Conservation (phyloP, 768 basidiomycete species). For the Mycena galopus region DNA sequence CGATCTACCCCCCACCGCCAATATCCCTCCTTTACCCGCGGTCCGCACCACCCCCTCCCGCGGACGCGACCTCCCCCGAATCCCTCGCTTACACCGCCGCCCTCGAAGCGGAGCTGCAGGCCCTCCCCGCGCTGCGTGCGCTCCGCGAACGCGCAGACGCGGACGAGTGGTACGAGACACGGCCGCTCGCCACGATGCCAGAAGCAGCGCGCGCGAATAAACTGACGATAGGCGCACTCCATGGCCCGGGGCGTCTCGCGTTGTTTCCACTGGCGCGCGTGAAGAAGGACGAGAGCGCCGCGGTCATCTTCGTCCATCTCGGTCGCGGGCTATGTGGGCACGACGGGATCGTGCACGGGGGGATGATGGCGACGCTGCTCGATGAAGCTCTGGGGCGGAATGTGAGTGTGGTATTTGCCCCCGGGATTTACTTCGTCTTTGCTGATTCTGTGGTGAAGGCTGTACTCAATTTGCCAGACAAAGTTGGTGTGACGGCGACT, state of each 20-base stretch:
- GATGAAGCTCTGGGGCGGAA: conserved; percentile 89
- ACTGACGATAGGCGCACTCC: conserved; percentile 86
- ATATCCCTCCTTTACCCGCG: conserved; percentile 81
- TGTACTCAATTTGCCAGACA: conserved; percentile 85
- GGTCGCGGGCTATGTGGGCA: conserved; percentile 92
- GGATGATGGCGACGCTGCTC: conserved; percentile 87
- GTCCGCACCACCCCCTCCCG: conserved; percentile 76
- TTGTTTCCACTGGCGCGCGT: conserved; percentile 82
- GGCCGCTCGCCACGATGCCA: conserved; percentile 79
- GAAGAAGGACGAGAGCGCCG: conserved; percentile 81
- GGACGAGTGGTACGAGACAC: conserved; percentile 79
- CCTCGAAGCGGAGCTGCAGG: conserved; percentile 79
- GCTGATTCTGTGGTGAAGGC: conserved; percentile 64
- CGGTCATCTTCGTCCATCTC: conserved; percentile 79
- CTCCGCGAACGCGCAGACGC: conserved; percentile 64
- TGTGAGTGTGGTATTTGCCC: conserved; percentile 61
- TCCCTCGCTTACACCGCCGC: conserved; percentile 67
- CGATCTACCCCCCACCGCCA: conserved; percentile 78
- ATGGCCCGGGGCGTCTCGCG: conserved; percentile 89
- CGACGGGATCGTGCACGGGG: conserved; percentile 96
- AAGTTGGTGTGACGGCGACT: conserved; percentile 93
- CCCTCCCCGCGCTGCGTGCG: conserved; percentile 66
- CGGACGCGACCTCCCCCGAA: conserved; percentile 61
- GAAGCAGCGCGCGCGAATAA: conserved; percentile 84
- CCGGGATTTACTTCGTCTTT: conserved; percentile 7